Base-by-base conservation (phyloP, 371 early-diverging fungal species). In the Actinomortierella ambigua region DNA sequence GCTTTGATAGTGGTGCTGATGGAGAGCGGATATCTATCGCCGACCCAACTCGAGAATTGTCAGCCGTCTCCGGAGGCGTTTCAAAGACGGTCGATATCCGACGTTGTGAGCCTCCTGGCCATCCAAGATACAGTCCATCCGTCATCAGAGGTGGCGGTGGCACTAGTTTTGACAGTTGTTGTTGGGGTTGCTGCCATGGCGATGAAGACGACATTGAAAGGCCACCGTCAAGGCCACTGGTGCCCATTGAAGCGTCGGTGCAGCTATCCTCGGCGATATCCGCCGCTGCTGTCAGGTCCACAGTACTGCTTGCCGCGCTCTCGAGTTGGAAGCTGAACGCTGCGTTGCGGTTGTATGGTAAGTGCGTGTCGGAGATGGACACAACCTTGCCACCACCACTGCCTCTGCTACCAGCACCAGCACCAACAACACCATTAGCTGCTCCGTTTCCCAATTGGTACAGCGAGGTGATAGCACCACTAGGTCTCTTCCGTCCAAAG, bases 21-120 rank as follows among this genome's bases (percentile, higher is more conserved):
- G 18, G 48, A 4, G 34, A 34, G 7, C 34, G 34, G 34, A 6
- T 34, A 6, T 11, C 34, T 11, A 34, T 34, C 4, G 34, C 34
- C 34, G 34, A 34, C 7, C 34, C 34, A 3, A 22, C 15, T 2
- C 55, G 61, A 2, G 73, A 66, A 17, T 55, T 63, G 6, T 56
- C 50, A 20, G 67, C 66, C 6, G 73, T 73, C 40, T 73, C 73
- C 46, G 73, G 73, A 4, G 73, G 67, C 0, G 73, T 73, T 40
- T 73, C 63, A 29, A 73, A 73, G 14, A 53, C 55, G 9, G 29
- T 18, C 27, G 42, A 42, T 7, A 41, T 29, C 7, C 17, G 42
- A 13, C 15, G 29, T 26, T 24, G 9, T 28, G 51, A 22, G n/a
- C 0, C 47, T 57, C 15, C 47, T 22, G 13, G 23, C 26, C 11